Evolutionary conservation across 805 yeast genomes (phyloP), one percentile per base, ranked within the genome.

Genomic region (Ogataea trehaloabstinens): DNA sequence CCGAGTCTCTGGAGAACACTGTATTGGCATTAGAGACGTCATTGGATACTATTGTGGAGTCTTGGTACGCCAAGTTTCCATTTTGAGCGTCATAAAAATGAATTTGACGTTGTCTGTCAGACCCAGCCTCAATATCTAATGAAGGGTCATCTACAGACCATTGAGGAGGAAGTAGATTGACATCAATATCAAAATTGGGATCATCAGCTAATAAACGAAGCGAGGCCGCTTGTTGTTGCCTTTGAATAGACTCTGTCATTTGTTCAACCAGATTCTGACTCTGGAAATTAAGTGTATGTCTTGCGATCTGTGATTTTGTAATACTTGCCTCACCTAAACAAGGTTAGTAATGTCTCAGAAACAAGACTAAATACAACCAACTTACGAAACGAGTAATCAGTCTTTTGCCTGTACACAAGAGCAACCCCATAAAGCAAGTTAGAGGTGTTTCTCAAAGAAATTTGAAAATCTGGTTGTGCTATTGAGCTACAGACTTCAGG

Each of bases 401-500:
- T 67, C 51, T 80, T 74, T 19, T 72, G 70, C 40, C 66, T 73
- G 52, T 73, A 74, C 19, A 70, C 61, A 31, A 78, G 45, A 1
- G 76, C 60, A 1, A 74, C 58, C 0, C 83, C 83, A 46, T 70
- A 66, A 40, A 78, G 51, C 7, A 78, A 53, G 35, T 57, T 68
- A 0, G 80, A 70, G 0, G 65, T 54, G 13, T 66, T 56, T 30
- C 78, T 53, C 28, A 66, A 41, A 1, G 64, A 47, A 13, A 53
- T 22, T 2, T 41, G 45, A 8, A 42, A 31, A 2, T 48, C 35
- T 10, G 56, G 49, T 12, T 46, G 34, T 2, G 41, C 36, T 10
- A 67, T 57, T 5, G 53, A 48, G 3, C 48, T 42, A 49, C 81
- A 75, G 2, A 68, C 58, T 2, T 53, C 47, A 2, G 78, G 74